Evolutionary conservation across 2,329 filamentous ascomycete genomes (phyloP), one percentile per base, ranked within the genome.

Genomic region (Fusarium sp.): DNA sequence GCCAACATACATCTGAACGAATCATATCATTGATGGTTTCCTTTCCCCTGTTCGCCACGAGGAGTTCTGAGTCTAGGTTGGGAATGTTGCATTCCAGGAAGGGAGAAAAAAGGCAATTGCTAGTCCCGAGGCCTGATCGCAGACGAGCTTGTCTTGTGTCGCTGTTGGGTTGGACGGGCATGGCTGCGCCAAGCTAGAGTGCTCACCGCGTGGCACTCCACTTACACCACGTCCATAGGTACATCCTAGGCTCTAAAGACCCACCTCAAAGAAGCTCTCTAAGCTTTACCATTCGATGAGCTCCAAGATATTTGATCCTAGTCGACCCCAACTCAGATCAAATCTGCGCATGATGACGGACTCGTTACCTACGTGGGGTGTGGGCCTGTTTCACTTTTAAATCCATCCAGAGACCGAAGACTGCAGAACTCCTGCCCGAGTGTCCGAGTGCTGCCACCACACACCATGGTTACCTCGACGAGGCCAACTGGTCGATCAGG

Each of bases 251-350:
- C n/a, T n/a, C n/a, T n/a, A n/a, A n/a, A n/a, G n/a, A n/a, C n/a
- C n/a, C n/a, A n/a, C n/a, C n/a, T n/a, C n/a, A n/a, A n/a, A n/a
- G n/a, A n/a, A n/a, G n/a, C n/a, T n/a, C n/a, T 80, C 75, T 71
- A 74, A 74, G 27, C 67, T 68, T 72, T 78, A 74, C 80, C 79
- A 69, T 69, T 76, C 79, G 79, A 81, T 81, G 81, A 80, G 79
- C 78, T 79, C 67, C 68, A 63, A 72, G 71, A 73, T 69, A 77
- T 73, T 77, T 69, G 70, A 77, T 77, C 79, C 78, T 71, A 77
- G 76, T 74, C 70, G 27, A 29, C 27, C 9, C 27, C 27, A 29
- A 29, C 27, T 5, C 24, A 27, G 24, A 5, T 52, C 56, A 31
- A 62, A 65, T 60, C 63, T 67, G 70, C 48, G 64, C 60, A 75